These are phyloP conservation scores for Sequoia sempervirens DNA, from an alignment of 75 land plant genomes.

Conservation along the genomic window DNA sequence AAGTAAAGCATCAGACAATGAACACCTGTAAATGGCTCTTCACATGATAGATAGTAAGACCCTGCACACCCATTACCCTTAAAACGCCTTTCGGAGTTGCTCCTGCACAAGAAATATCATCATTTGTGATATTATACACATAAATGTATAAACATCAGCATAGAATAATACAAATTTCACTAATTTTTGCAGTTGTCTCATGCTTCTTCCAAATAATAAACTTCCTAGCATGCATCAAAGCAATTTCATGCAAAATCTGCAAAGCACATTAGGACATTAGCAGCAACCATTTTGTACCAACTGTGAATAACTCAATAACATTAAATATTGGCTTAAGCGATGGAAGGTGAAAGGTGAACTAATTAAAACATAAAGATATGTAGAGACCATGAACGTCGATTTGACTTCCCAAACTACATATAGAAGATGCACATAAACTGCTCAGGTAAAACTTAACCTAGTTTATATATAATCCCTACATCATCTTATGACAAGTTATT, in stretches of 20 bases:
- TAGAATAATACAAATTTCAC: not conserved
- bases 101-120: slow-evolving; percentile 28
- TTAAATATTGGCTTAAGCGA: not conserved
- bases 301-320: not conserved
- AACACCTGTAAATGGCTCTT: slow-evolving; percentile 73
- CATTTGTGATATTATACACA: not conserved
- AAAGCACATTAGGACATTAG: not conserved
- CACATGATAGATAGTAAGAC: slow-evolving; percentile 71
- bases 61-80: slow-evolving; percentile 63
- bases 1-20: not conserved
- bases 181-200: not conserved
- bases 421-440: not conserved
- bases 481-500: not conserved
- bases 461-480: not conserved
- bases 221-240: not conserved
- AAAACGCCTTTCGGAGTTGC: slow-evolving; percentile 82
- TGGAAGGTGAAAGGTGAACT: not conserved
- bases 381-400: not conserved
- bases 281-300: not conserved
- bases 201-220: not conserved
- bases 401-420: not conserved
- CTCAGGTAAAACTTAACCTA: not conserved
- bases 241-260: not conserved
- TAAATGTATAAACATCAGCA: not conserved
- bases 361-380: not conserved